Evolutionary conservation across 768 basidiomycete genomes (phyloP).

Genomic region (Termitomyces sp.): DNA sequence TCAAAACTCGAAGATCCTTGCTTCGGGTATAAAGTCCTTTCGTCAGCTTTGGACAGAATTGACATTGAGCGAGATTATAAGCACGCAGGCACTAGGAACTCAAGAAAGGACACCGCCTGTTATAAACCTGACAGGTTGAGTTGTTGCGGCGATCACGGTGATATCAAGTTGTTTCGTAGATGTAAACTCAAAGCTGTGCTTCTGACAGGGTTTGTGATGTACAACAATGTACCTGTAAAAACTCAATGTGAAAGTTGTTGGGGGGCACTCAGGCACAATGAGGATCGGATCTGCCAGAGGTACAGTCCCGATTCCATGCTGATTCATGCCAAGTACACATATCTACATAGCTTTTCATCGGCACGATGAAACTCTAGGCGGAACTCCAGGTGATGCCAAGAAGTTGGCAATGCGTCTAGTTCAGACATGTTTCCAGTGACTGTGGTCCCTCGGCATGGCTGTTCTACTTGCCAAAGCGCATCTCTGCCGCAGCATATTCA

Average conservation of each 20-base stretch:
- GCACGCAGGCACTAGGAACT: neutral
- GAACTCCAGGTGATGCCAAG: neutral
- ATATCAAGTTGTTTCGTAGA: neutral
- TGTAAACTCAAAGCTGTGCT: no score
- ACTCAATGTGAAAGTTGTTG: no score
- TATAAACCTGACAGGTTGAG: neutral
- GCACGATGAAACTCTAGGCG: neutral
- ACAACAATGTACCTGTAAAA: no score
- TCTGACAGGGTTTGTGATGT: no score
- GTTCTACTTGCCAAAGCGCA: conserved; percentile 67
- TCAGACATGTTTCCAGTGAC: neutral
- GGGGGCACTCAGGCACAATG: no score
- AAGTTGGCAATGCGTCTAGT: neutral
- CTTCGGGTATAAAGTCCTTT: neutral
- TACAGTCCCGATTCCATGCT: no score
- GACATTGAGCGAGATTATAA: conserved; percentile 1
- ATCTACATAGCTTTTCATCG: no score
- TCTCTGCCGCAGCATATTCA: conserved; percentile 67
- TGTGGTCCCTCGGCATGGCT: neutral
- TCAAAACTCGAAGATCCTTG: neutral
- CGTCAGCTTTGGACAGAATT: conserved; percentile 1
- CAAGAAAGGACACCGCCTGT: neutral
- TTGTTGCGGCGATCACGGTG: conserved; percentile 7
- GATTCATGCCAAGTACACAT: no score
- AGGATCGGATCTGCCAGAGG: no score